Conservation (phyloP, 129 eudicot genomes). For the Calendula officinalis region DNA sequence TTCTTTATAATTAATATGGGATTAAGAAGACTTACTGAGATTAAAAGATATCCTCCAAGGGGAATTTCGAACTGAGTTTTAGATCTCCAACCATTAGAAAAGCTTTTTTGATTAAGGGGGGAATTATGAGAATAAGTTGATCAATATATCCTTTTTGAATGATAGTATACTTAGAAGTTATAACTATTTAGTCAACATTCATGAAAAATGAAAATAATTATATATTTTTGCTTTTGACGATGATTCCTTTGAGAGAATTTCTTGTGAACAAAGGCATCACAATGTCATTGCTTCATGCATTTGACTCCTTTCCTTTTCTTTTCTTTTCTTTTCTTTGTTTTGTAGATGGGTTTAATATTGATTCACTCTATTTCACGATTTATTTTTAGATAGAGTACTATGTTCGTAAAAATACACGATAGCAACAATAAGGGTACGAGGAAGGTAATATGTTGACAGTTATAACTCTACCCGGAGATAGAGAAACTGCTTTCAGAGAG, state of each 20-base stretch:
- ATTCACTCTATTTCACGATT: slow-evolving; percentile 2
- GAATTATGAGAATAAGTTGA: too few species aligned
- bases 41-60: slow-evolving; percentile 78
- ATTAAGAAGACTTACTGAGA: slow-evolving; percentile 54
- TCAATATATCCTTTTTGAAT: too few species aligned
- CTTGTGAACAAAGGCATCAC: slow-evolving; percentile 35
- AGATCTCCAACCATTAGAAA: slow-evolving; percentile 63
- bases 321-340: slow-evolving; percentile 27
- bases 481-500: too few species aligned
- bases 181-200: too few species aligned
- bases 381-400: neutral
- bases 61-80: slow-evolving; percentile 70
- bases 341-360: slow-evolving; percentile 24
- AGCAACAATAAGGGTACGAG: too few species aligned
- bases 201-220: neutral
- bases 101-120: neutral
- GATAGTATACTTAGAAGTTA: too few species aligned
- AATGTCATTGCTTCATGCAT: slow-evolving; percentile 33
- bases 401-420: neutral
- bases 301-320: slow-evolving; percentile 22
- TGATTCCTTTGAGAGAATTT: slow-evolving; percentile 18
- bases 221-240: neutral
- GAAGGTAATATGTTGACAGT: too few species aligned
- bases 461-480: too few species aligned
- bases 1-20: neutral